Base-by-base conservation (phyloP, 495 filamentous ascomycete genomes). In the Jackrogersella multiformis region DNA sequence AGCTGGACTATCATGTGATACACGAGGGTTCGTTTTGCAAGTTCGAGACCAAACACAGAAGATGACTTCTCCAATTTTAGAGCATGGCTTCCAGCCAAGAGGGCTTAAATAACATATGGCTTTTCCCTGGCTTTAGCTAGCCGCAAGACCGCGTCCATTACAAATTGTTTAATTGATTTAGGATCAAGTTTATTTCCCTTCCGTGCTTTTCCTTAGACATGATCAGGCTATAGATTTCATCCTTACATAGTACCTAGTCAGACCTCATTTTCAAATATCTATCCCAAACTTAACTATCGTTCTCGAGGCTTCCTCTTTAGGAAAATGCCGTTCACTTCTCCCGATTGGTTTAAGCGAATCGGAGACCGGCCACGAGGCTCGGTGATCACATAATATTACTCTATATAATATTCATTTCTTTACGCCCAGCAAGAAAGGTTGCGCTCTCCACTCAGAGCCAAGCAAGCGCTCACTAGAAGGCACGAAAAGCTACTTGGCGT, bases 1-100 rank as follows among this genome's bases (percentile, higher is more conserved):
- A 64, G 67, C 61, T 62, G 61, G 62, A 36, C 45, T 51, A 39
- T 65, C 55, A 56, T 55, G 61, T 63, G 57, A 70, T 59, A 62
- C 34, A 8, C 24, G 39, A 48, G 20, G 21, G 20, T 38, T 30
- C 16, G 1, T 56, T 26, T 42, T 48, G n/a, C 46, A 13, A 42
- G 21, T 20, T 21, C n/a, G 38, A 44, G 38, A 9, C 21, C 23
- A 62, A 23, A 52, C 16, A 13, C n/a, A 16, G 32, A 32, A 35
- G 34, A 42, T 12, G 9, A 26, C 36, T 10, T 56, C 49, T n/a
- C 35, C 26, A 38, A 32, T 30, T n/a, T n/a, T 18, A 13, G 46
- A 64, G 51, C 20, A n/a, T 21, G 41, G 30, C 38, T 54, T 44
- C 42, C 21, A 46, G 12, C 15, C 48, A 3, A 51, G 35, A 54